phyloP scores from a whole-genome alignment of 2,329 filamentous ascomycete genomes.

The Fusarium multiceps region DNA sequence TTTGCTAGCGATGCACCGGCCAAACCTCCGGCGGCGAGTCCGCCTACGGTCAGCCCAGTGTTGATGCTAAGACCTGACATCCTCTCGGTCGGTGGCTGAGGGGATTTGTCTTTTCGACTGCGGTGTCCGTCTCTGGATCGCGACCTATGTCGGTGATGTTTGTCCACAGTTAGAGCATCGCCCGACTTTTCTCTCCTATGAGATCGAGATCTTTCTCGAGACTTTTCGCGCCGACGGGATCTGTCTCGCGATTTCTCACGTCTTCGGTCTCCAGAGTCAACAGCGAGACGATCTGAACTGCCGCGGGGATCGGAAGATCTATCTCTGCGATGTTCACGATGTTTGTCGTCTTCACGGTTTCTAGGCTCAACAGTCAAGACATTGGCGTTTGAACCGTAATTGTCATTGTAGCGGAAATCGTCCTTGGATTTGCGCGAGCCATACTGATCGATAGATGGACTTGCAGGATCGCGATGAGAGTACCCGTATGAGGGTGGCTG shows the following conservation, averaged over 20 bases:
- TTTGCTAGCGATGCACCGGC: slow-evolving; percentile 60
- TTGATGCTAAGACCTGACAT: slow-evolving; percentile 66
- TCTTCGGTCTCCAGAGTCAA: slow-evolving; percentile 38
- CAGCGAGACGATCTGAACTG: slow-evolving; percentile 41
- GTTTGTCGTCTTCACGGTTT: slow-evolving; percentile 50
- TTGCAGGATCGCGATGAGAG: slow-evolving; percentile 24
- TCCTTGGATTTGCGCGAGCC: slow-evolving; percentile 36
- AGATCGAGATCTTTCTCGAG: slow-evolving; percentile 39
- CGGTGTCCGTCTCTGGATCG: slow-evolving; percentile 31
- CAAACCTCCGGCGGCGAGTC: slow-evolving; percentile 39
- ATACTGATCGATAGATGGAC: slow-evolving; percentile 36
- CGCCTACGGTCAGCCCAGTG: slow-evolving; percentile 50
- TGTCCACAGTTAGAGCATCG: slow-evolving; percentile 23
- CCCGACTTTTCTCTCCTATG: slow-evolving; percentile 42
- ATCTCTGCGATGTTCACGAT: slow-evolving; percentile 50
- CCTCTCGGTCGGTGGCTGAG: slow-evolving; percentile 60
- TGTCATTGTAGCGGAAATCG: slow-evolving; percentile 49
- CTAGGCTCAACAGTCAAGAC: slow-evolving; percentile 57
- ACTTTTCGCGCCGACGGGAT: slow-evolving; percentile 42
- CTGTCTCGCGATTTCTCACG: slow-evolving; percentile 44
- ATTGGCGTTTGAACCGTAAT: slow-evolving; percentile 53
- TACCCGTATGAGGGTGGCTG: slow-evolving; percentile 32
- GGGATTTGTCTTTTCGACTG: slow-evolving; percentile 55
- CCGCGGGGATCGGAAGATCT: slow-evolving; percentile 33
- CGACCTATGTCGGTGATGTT: slow-evolving; percentile 35